phyloP scores from a whole-genome alignment of 257 asterid genomes.

The Parsonsia alboflavescens region DNA sequence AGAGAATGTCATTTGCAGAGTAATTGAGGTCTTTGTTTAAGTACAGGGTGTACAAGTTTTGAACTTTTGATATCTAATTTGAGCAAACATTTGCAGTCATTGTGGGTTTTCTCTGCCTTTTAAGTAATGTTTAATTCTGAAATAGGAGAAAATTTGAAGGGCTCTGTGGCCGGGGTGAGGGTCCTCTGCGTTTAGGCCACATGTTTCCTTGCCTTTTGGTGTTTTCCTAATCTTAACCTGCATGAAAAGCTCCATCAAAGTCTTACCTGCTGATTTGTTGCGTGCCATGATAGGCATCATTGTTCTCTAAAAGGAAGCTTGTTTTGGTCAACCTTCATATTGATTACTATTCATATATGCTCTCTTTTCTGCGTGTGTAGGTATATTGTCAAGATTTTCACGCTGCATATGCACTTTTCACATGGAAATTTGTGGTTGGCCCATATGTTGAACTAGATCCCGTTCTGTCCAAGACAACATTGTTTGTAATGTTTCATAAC shows the following conservation, averaged over 20 bases:
- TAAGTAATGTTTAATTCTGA: too few relatives aligned
- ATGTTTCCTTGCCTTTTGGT: constrained; percentile 8
- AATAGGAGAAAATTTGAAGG: background rate
- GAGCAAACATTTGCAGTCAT: background rate
- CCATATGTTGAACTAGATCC: background rate
- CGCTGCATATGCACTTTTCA: constrained; percentile 4
- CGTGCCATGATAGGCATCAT: constrained; percentile 32
- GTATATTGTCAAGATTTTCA: constrained; percentile 10
- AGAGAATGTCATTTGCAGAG: background rate
- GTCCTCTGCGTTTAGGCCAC: background rate
- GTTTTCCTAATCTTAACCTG: constrained; percentile 19
- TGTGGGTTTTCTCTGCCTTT: too few relatives aligned
- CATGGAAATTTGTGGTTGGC: constrained; percentile 16
- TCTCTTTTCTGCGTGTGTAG: background rate
- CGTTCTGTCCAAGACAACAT: background rate
- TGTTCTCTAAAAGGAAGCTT: constrained; percentile 19
- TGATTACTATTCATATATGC: constrained; percentile 8
- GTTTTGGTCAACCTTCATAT: constrained; percentile 24
- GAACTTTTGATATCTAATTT: constrained; percentile 1
- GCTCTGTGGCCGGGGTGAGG: background rate
- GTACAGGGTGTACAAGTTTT: background rate
- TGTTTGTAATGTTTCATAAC: background rate
- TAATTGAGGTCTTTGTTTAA: background rate
- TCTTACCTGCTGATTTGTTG: constrained; percentile 15
- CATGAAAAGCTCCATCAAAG: constrained; percentile 23